Conservation (phyloP, 495 filamentous ascomycete species). For the Staphylotrichum tortipilum region DNA sequence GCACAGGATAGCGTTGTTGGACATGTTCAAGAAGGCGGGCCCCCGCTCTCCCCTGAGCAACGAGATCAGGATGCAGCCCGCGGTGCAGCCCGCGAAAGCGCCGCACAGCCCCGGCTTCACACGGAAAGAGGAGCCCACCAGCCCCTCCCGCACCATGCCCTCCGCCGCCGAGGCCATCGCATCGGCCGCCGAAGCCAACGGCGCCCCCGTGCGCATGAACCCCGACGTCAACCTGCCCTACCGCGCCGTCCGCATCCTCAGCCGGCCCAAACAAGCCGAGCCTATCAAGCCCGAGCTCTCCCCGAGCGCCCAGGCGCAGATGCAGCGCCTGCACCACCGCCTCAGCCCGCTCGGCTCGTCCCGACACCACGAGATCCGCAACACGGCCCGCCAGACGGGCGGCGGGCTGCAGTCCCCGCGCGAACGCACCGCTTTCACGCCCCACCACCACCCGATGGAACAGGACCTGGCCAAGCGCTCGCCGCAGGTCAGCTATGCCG, state of each 20-base stretch:
- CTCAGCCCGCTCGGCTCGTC: neutral
- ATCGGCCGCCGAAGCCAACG: constrained; percentile 20
- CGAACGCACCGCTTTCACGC: constrained; percentile 10
- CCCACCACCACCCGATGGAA: constrained; percentile 12
- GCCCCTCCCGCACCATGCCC: constrained; percentile 6
- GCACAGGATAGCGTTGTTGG: constrained; percentile 38
- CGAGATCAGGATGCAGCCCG: constrained; percentile 14
- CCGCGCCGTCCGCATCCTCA: constrained; percentile 33
- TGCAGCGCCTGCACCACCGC: constrained; percentile 13
- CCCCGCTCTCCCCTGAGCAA: constrained; percentile 18
- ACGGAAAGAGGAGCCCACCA: constrained; percentile 12
- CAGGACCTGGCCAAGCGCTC: constrained; percentile 15
- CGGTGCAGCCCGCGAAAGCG: constrained; percentile 5
- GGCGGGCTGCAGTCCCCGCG: constrained; percentile 17
- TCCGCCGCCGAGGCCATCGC: constrained; percentile 23
- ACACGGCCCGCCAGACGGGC: constrained; percentile 6
- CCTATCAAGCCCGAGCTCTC: constrained; percentile 3
- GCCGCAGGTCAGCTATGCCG: constrained; percentile 8
- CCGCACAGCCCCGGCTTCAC: neutral
- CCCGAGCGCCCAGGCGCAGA: constrained; percentile 3
- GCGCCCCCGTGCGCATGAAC: constrained; percentile 27
- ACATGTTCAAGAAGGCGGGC: constrained; percentile 41
- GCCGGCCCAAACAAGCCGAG: constrained; percentile 26
- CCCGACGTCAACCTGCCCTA: constrained; percentile 35
- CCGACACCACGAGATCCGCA: constrained; percentile 7